These are phyloP conservation scores for Colletotrichum filicis DNA, from an alignment of 2,329 filamentous ascomycete species.

Conservation along the genomic window DNA sequence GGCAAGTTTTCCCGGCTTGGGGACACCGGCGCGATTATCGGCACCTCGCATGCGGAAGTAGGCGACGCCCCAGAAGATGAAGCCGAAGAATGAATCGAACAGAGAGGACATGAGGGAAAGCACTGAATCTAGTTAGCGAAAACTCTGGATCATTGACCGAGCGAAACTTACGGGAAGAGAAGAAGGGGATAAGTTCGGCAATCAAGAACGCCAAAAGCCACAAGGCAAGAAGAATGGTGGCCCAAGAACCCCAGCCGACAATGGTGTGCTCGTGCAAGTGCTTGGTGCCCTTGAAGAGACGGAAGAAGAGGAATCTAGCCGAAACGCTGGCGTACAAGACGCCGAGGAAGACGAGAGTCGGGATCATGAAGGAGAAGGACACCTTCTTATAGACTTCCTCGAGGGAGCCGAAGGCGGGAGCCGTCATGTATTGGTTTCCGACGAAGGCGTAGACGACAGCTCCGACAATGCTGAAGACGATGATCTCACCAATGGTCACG, in stretches of 20 bases:
- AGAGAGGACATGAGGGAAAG: slow-evolving; percentile 85
- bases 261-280: slow-evolving; percentile 87
- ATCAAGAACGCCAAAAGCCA: slow-evolving; percentile 96
- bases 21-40: slow-evolving; percentile 66
- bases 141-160: fast-evolving
- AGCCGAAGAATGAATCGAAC: slow-evolving; percentile 93
- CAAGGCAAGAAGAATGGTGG: slow-evolving; percentile 73
- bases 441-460: slow-evolving; percentile 87
- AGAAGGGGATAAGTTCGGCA: slow-evolving; percentile 93
- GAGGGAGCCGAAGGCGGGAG: slow-evolving; percentile 88
- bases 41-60: slow-evolving; percentile 81
- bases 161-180: slow-evolving; percentile 72
- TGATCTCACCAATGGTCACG: slow-evolving; percentile 87
- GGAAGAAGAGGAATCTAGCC: slow-evolving; percentile 92
- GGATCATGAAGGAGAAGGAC: slow-evolving; percentile 94
- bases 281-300: slow-evolving; percentile 78
- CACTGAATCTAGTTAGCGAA: slow-evolving; percentile 55
- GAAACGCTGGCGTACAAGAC: slow-evolving; percentile 92
- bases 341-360: slow-evolving; percentile 91
- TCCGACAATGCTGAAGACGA: slow-evolving; percentile 87
- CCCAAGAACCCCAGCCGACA: slow-evolving; percentile 84
- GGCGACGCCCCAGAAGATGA: slow-evolving; percentile 92
- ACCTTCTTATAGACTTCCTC: slow-evolving; percentile 86
- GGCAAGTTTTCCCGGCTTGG: slow-evolving; percentile 61
- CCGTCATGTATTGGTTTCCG: slow-evolving; percentile 88